Conservation (phyloP, 805 yeast genomes). For the Candida ascalaphidarum region DNA sequence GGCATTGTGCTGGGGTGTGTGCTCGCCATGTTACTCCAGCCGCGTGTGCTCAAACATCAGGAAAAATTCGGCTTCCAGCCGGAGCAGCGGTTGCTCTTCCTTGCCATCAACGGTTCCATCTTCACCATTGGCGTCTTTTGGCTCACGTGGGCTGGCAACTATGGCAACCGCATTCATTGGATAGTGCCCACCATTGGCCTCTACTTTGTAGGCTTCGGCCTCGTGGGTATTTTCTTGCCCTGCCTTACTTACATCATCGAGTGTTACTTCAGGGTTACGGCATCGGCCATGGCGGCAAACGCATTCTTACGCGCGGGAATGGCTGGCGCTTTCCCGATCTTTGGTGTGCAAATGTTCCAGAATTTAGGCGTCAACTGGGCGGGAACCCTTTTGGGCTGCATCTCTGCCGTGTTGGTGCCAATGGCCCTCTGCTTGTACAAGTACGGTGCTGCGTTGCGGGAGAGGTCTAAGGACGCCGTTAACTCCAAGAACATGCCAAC, state of each 20-base stretch:
- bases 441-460: slow-evolving; percentile 40
- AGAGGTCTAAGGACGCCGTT: slow-evolving; percentile 42
- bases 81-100: background rate
- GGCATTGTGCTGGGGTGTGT: slow-evolving; percentile 59
- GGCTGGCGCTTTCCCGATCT: slow-evolving; percentile 62
- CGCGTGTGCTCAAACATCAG: too few species aligned
- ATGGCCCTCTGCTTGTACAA: slow-evolving; percentile 60
- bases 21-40: slow-evolving; percentile 47
- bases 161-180: slow-evolving; percentile 11
- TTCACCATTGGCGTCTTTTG: slow-evolving; percentile 11
- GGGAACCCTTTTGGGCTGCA: slow-evolving; percentile 58
- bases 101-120: background rate
- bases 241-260: slow-evolving; percentile 69
- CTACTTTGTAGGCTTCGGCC: slow-evolving; percentile 51
- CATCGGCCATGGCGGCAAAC: slow-evolving; percentile 43
- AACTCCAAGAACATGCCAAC: too few species aligned
- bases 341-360: slow-evolving; percentile 62
- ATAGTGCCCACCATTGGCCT: slow-evolving; percentile 59
- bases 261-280: slow-evolving; percentile 61
- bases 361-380: slow-evolving; percentile 74
- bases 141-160: slow-evolving; percentile 13
- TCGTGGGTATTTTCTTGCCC: slow-evolving; percentile 59
- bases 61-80: background rate
- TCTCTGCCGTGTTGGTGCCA: slow-evolving; percentile 49
- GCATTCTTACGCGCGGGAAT: slow-evolving; percentile 60